Base-by-base conservation (phyloP, 2,329 filamentous ascomycete genomes). In the Penicillium decumbens region DNA sequence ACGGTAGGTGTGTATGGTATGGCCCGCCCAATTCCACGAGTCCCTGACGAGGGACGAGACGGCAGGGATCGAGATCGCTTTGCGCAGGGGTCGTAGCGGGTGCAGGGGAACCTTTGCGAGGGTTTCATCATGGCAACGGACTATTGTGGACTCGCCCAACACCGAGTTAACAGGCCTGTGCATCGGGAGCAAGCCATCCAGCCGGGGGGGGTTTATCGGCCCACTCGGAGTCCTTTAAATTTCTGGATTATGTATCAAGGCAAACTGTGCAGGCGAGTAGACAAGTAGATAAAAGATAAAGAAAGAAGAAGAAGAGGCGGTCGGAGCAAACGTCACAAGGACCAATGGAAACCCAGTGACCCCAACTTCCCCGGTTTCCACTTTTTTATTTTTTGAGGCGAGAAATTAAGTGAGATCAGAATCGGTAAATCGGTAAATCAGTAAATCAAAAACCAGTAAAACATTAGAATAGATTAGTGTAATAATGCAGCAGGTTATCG, bases 1-100 rank as follows among this genome's bases (percentile, higher is more conserved):
- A 50, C 73, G 76, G 57, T 76, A 77, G 45, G 61, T 54, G 40
- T 65, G 54, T 28, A 69, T 50, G 1, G 62, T 61, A 42, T 69
- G 64, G 15, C 66, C 67, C 10, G 68, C 67, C 66, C 66, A 71
- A 27, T 56, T 58, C 49, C 68, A 59, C 3, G 70, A 67, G 37
- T 61, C 59, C 29, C 58, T 63, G 13, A 70, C 61, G 6, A 72
- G 50, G 2, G 65, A 65, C 4, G 70, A 68, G 6, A 72, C 48
- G 10, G 62, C 61, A 0, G 68, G 65, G 6, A 68, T 55, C 9
- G 66, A 66, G 20, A 63, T 58, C 4, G 61, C 56, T 46, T 60
- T 65, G 24, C 59, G 58, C 20, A 65, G 56, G 3, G 57, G 51
- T 18, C 52, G 51, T 7, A 55, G 54, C 23, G 46, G 30, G 42